Conservation (phyloP, 345 rosid genomes). For the Combretum micranthum region DNA sequence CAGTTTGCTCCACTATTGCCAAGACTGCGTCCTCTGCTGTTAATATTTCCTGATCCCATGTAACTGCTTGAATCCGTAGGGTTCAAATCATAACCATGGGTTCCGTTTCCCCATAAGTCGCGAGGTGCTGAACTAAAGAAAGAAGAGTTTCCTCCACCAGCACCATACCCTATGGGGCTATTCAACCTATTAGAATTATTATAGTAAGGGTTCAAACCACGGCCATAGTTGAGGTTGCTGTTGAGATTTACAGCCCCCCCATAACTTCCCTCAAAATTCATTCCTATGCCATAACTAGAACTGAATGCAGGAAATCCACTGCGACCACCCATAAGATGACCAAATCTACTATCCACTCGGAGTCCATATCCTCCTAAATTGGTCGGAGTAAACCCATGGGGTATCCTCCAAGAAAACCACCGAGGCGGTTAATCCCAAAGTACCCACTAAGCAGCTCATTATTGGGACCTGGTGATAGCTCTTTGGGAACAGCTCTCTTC, state of each 20-base stretch:
- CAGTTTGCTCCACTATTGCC: conserved; percentile 33
- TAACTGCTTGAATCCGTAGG: conserved; percentile 28
- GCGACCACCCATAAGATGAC: not conserved
- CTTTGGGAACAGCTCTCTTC: conserved; percentile 83
- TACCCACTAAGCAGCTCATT: no score
- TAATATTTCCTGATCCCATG: conserved; percentile 34
- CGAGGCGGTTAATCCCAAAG: not conserved
- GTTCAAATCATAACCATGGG: no score
- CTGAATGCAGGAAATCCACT: no score
- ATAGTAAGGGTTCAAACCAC: no score
- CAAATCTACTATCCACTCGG: conserved; percentile 24
- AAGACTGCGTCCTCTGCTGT: conserved; percentile 30
- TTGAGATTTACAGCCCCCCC: conserved; percentile 11
- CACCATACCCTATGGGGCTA: no score
- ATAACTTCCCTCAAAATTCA: no score
- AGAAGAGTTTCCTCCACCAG: no score
- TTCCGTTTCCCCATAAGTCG: no score
- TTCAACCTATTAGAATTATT: no score
- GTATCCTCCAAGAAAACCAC: conserved; percentile 22
- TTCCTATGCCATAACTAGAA: no score
- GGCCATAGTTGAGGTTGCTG: no score
- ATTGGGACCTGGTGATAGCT: conserved; percentile 12
- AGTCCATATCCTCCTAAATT: conserved; percentile 24
- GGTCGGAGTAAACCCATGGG: conserved; percentile 21
- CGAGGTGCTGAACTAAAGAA: no score